Base-by-base conservation (phyloP, 2,329 filamentous ascomycete species). In the Ophiostoma ulmi region DNA sequence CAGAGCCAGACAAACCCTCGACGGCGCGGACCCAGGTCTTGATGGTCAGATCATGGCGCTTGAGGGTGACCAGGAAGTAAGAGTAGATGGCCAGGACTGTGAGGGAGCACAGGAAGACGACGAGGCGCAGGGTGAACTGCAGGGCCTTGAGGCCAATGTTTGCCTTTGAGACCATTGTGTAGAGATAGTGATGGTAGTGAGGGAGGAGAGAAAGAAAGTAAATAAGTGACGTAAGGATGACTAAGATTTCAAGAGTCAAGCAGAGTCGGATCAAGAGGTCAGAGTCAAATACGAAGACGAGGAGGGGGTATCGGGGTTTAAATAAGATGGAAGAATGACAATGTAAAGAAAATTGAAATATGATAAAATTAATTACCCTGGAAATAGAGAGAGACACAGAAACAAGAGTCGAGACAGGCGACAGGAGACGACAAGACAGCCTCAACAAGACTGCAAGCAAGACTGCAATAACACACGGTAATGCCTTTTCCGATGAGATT, bases 71-170 rank as follows among this genome's bases (percentile, higher is more conserved):
- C 68, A 97, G 87, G 84, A 93, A 96, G 84, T 96, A 97, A 68
- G 89, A 90, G 84, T 90, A 94, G 76, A 95, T 86, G 75, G 86
- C 90, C 73, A 97, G 86, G 73, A 94, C 86, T 74, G 97, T 84
- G 72, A 85, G 88, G 10, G 90, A 84, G 78, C 88, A 91, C 77
- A 87, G 84, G 79, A 97, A 90, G 76, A 92, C 87, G 71, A 97
- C 80, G 74, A 85, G 81, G 75, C 94, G 91, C 76, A 96, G 82
- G 78, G 90, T 84, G 78, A 90, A 90, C 77, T 92, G 90, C 66
- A 86, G 72, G 72, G 86, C 80, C 76, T 92, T 92, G 75, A 97
- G 87, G 75, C 87, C 83, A 73, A 89, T 79, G 74, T 88, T 87
- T 64, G 81, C 80, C 73, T 83, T 82, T 72, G 82, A 79, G 73